A percentile compares a stretch with the other conserved stretches of the same genome.
Conservation (phyloP, 768 basidiomycete genomes). For the Lyophyllum decastes region DNA sequence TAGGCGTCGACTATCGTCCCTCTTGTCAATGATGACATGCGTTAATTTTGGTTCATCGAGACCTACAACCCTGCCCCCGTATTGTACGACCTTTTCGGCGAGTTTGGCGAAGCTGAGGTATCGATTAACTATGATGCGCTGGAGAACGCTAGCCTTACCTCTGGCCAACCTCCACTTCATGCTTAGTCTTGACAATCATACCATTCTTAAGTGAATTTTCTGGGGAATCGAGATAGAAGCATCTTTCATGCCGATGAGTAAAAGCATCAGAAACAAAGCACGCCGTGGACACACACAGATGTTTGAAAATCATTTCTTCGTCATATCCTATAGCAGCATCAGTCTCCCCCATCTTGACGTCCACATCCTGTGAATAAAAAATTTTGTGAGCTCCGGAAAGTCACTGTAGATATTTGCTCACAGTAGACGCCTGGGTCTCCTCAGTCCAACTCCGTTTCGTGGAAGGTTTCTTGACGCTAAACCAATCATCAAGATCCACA, state of each 20-base stretch:
- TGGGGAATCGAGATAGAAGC: conserved; percentile 87
- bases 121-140: conserved; percentile 4
- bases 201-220: conserved; percentile 68
- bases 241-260: conserved; percentile 40
- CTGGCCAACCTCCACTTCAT: conserved; percentile 51
- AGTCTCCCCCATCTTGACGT: conserved; percentile 72
- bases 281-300: conserved; percentile 57
- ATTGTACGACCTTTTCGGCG: conserved; percentile 51
- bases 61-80: conserved; percentile 74
- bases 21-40: conserved; percentile 83
- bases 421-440: conserved; percentile 4
- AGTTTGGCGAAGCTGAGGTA: conserved; percentile 55
- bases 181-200: conserved; percentile 56
- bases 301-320: conserved; percentile 74
- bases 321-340: conserved; percentile 77
- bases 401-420: background rate
- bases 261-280: background rate
- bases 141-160: conserved; percentile 41
- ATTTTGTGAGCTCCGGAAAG: background rate
- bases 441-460: conserved; percentile 6
- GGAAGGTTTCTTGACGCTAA: conserved; percentile 29
- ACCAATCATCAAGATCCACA: conserved; percentile 41
- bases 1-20: conserved; percentile 71
- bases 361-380: conserved; percentile 16
- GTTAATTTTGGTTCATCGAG: conserved; percentile 81